Base-by-base conservation (phyloP, 1,139 yeast species). In the Sugiyamaella paludigena region DNA sequence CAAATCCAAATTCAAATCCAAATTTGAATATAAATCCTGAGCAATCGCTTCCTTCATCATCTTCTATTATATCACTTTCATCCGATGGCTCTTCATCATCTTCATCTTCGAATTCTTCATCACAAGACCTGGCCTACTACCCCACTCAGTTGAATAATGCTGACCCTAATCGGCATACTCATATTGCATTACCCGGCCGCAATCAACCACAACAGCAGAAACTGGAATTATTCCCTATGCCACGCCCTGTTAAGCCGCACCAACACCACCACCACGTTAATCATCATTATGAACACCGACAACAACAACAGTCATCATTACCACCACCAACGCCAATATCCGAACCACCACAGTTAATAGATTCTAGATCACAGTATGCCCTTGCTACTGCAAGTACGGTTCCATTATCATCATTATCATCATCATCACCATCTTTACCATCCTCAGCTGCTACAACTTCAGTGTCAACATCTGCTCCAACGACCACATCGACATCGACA, bases 91-190 rank as follows among this genome's bases (percentile, higher is more conserved):
- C 42, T 4, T 30, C 32, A 12, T 42, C 45, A 16, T 28, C 45
- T 34, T 34, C 40, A 12, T 33, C 44, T 2, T 11, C 44, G 9
- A 27, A 39, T n/a, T 28, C 40, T 11, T 16, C 45, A n/a, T 16
- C 40, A 6, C 10, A 8, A 11, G 11, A 11, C 30, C 28, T 36
- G 28, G 27, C 27, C 28, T 19, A n/a, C 10, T 11, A 11, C 28
- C 30, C 12, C 27, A 8, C 40, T 12, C 40, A 36, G 4, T 15
- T 12, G 19, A 33, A 28, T 10, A 16, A 13, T 13, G n/a, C n/a
- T n/a, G n/a, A n/a, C n/a, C 26, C 33, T 10, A 13, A 13, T 42
- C 39, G 46, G 16, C 58, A 55, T 43, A 52, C 58, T 26, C 56
- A 55, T 41, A 52, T 49, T 24, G 39, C 48, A 37, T 38, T 35